phyloP scores from a whole-genome alignment of 352 stramenopile genomes.

The Phytophthora crassamura region DNA sequence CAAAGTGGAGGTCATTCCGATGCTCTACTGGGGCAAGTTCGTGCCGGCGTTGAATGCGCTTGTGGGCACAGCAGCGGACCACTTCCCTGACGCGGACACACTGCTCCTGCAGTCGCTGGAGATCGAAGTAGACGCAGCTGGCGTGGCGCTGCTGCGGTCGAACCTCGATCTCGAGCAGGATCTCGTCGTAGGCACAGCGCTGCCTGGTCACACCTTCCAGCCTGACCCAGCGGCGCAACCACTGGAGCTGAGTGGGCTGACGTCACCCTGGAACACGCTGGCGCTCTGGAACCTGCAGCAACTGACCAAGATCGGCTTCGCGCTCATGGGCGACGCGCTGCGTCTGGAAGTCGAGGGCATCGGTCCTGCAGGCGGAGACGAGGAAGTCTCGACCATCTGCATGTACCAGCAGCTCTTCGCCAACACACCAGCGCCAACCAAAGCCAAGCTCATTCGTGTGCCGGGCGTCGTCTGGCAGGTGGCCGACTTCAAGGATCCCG shows the following conservation, averaged over 20 bases:
- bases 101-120: constrained; percentile 93
- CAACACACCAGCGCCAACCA: constrained; percentile 24
- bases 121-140: constrained; percentile 55
- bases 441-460: constrained; percentile 86
- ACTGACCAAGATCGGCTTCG: constrained; percentile 91
- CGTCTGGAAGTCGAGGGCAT: constrained; percentile 36
- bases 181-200: constrained; percentile 88
- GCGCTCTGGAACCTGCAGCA: constrained; percentile 94
- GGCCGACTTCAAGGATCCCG: constrained; percentile 58
- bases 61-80: constrained; percentile 60
- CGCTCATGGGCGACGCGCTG: constrained; percentile 87
- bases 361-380: constrained; percentile 71
- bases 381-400: constrained; percentile 94
- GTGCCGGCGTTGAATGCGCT: constrained; percentile 94
- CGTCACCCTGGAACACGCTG: constrained; percentile 95
- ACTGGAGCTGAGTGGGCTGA: constrained; percentile 81
- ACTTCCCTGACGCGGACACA: constrained; percentile 47
- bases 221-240: constrained; percentile 35
- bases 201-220: constrained; percentile 81
- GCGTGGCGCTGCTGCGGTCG: constrained; percentile 63
- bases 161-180: constrained; percentile 71
- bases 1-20: constrained; percentile 76
- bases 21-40: constrained; percentile 95
- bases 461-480: constrained; percentile 81
- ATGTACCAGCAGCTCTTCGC: constrained; percentile 88